phyloP scores from a whole-genome alignment of 1,139 yeast species.

The Suhomyces choctaworum region DNA sequence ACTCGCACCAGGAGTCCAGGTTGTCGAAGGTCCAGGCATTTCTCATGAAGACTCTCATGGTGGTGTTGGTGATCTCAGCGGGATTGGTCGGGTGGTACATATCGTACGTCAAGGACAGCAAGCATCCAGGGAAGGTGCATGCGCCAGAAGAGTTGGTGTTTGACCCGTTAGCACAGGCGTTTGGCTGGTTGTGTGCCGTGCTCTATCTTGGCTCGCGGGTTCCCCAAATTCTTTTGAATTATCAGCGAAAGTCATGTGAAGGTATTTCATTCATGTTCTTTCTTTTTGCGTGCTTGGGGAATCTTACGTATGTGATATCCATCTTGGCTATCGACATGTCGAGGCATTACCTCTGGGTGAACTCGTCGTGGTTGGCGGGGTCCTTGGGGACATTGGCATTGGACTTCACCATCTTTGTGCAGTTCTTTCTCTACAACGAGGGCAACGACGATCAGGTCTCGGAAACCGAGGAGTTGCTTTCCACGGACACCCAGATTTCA shows the following conservation, averaged over 20 bases:
- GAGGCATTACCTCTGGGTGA: slow-evolving; percentile 68
- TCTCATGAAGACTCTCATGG: slow-evolving; percentile 62
- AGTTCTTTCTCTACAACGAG: slow-evolving; percentile 77
- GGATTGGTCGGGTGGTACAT: slow-evolving; percentile 89
- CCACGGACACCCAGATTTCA: not conserved
- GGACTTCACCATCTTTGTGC: slow-evolving; percentile 83
- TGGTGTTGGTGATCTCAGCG: slow-evolving; percentile 65
- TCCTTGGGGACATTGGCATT: slow-evolving; percentile 82
- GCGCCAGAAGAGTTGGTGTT: slow-evolving; percentile 48
- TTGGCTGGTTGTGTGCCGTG: slow-evolving; percentile 90
- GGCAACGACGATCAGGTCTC: slow-evolving; percentile 9
- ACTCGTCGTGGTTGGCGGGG: slow-evolving; percentile 92
- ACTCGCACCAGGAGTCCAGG: slow-evolving; percentile 5
- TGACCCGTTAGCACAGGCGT: slow-evolving; percentile 78
- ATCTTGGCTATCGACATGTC: slow-evolving; percentile 76
- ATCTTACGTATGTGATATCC: slow-evolving; percentile 82
- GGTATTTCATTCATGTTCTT: slow-evolving; percentile 92
- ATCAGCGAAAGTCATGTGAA: slow-evolving; percentile 82
- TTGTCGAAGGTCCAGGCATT: slow-evolving; percentile 24
- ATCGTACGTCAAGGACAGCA: slow-evolving; percentile 46
- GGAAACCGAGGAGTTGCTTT: slow-evolving; percentile 1
- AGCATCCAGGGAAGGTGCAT: slow-evolving; percentile 29
- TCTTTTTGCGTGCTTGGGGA: slow-evolving; percentile 90
- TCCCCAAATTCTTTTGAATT: slow-evolving; percentile 86
- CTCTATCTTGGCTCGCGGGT: slow-evolving; percentile 84